phyloP scores from a whole-genome alignment of 768 basidiomycete genomes.

The Chalciporus pseudorubinellus region DNA sequence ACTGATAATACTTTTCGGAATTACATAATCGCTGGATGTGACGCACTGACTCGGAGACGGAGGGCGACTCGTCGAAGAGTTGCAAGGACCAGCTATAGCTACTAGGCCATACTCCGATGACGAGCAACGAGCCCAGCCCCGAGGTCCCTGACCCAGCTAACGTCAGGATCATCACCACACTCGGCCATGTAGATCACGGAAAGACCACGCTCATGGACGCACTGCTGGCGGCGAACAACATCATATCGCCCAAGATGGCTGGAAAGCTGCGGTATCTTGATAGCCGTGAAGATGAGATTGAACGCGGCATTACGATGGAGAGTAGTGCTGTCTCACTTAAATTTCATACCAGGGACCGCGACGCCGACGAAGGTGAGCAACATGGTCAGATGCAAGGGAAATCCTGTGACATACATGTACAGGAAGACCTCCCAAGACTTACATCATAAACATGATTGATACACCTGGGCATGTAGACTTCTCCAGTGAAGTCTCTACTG shows the following conservation, averaged over 20 bases:
- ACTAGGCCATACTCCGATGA: conserved; percentile 17
- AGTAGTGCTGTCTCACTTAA: conserved; percentile 89
- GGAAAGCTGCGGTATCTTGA: conserved; percentile 96
- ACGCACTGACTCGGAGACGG: no score
- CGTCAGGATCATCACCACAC: conserved; percentile 78
- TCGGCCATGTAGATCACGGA: conserved; percentile 93
- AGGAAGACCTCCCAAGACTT: conserved; percentile 65
- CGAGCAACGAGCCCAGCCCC: conserved; percentile 13
- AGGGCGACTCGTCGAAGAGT: not conserved
- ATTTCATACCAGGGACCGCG: conserved; percentile 74
- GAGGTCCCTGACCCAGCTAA: conserved; percentile 38
- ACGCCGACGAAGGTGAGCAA: conserved; percentile 55
- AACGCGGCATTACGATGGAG: conserved; percentile 99
- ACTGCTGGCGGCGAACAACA: conserved; percentile 94
- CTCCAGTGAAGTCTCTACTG: conserved; percentile 94
- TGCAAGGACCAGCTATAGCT: not conserved
- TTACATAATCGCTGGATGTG: not conserved
- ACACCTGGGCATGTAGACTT: conserved; percentile 99
- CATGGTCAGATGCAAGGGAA: conserved; percentile 1
- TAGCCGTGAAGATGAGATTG: conserved; percentile 94
- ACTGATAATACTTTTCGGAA: not conserved
- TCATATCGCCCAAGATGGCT: conserved; percentile 91
- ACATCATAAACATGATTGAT: conserved; percentile 93
- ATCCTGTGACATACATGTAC: conserved; percentile 35
- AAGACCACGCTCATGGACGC: conserved; percentile 96